Percentiles rank a stretch among this genome's conserved stretches.
Evolutionary conservation across 768 basidiomycete species (phyloP).

Genomic region (Megacollybia marginata): DNA sequence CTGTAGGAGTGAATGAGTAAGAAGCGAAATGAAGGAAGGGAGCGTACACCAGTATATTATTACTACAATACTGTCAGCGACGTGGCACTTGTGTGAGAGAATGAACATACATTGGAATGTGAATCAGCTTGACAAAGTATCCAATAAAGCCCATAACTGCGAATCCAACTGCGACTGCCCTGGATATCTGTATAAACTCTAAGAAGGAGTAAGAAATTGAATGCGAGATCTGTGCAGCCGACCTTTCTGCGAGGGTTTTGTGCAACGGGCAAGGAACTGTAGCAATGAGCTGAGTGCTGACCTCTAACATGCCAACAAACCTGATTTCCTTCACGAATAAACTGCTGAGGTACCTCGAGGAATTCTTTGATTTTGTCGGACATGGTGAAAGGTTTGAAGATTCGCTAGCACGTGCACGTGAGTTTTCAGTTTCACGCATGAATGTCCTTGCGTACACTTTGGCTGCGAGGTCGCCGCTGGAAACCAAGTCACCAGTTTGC

Average conservation of each 20-base stretch:
- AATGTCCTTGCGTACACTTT: conserved; percentile 50
- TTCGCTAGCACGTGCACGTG: conserved; percentile 25
- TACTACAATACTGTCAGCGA: conserved; percentile 42
- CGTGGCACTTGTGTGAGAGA: neutral
- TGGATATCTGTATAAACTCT: conserved; percentile 96
- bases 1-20: conserved; percentile 33
- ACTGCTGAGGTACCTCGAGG: conserved; percentile 85
- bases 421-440: conserved; percentile 34
- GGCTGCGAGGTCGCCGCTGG: conserved; percentile 21
- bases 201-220: conserved; percentile 4
- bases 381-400: conserved; percentile 42
- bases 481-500: no score
- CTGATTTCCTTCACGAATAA: conserved; percentile 89
- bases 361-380: conserved; percentile 89
- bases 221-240: conserved; percentile 2
- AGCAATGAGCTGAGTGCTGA: conserved; percentile 10
- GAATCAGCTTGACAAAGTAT: conserved; percentile 96
- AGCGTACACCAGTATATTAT: conserved; percentile 96
- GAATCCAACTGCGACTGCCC: conserved; percentile 95
- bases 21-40: neutral
- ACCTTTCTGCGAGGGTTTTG: conserved; percentile 97
- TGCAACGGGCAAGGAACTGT: conserved; percentile 95
- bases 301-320: conserved; percentile 30
- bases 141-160: conserved; percentile 99
- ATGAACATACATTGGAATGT: conserved; percentile 88